These are phyloP conservation scores for Aspergillus calidoustus DNA, from an alignment of 2,329 filamentous ascomycete species.

Conservation along the genomic window DNA sequence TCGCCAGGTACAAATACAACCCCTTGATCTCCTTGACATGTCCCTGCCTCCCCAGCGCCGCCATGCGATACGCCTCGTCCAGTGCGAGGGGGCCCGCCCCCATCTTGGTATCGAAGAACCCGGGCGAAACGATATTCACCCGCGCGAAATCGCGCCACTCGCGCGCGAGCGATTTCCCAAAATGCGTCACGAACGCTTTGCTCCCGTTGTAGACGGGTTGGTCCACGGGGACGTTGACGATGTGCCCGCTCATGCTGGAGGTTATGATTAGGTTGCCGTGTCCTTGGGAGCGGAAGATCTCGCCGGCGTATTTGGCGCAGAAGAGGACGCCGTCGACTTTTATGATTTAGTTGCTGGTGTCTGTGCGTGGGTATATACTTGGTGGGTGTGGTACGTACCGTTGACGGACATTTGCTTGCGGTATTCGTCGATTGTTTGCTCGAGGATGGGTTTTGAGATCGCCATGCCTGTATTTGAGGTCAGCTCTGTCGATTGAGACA, in stretches of 20 bases:
- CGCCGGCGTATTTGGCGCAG: slow-evolving; percentile 51
- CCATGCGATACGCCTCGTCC: slow-evolving; percentile 55
- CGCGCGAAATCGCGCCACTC: slow-evolving; percentile 64
- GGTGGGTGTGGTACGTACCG: slow-evolving; percentile 37
- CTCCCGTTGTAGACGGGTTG: slow-evolving; percentile 62
- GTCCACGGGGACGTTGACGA: slow-evolving; percentile 58
- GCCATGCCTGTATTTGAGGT: slow-evolving; percentile 47
- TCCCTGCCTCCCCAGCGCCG: slow-evolving; percentile 48
- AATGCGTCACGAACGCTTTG: slow-evolving; percentile 61
- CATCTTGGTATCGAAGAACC: slow-evolving; percentile 63
- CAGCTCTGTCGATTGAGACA: not conserved
- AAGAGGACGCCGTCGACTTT: slow-evolving; percentile 54
- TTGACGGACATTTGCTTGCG: slow-evolving; percentile 59
- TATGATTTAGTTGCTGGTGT: not conserved
- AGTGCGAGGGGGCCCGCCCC: slow-evolving; percentile 50
- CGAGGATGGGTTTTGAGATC: slow-evolving; percentile 60
- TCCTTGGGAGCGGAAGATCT: slow-evolving; percentile 50
- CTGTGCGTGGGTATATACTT: not conserved
- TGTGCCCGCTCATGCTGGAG: slow-evolving; percentile 54
- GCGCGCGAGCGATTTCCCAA: slow-evolving; percentile 59
- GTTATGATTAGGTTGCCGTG: slow-evolving; percentile 55
- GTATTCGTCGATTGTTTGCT: slow-evolving; percentile 59
- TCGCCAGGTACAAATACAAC: slow-evolving; percentile 52
- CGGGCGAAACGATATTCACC: slow-evolving; percentile 60
- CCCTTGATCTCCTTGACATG: slow-evolving; percentile 44